phyloP scores from a whole-genome alignment of 768 basidiomycete genomes.

The Collybia mongolica region DNA sequence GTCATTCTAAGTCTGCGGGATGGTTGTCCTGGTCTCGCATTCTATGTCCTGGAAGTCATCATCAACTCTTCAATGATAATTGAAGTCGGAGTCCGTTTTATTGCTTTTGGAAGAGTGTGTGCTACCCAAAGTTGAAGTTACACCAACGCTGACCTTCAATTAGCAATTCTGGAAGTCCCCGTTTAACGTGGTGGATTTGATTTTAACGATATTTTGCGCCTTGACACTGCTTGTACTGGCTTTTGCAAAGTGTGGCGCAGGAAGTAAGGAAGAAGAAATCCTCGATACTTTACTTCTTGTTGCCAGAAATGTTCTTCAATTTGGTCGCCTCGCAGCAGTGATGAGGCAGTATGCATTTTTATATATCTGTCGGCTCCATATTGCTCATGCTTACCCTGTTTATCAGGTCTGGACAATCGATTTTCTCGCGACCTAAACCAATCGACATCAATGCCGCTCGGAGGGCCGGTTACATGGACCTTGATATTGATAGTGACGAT shows the following conservation, averaged over 20 bases:
- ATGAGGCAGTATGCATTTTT: constrained; percentile 81
- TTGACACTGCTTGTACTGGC: constrained; percentile 87
- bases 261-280: constrained; percentile 90
- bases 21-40: constrained; percentile 84
- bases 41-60: constrained; percentile 87
- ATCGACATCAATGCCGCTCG: constrained; percentile 78
- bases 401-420: constrained; percentile 80
- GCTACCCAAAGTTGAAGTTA: background rate
- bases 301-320: constrained; percentile 90
- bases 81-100: constrained; percentile 88
- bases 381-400: background rate
- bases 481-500: constrained; percentile 68
- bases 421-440: constrained; percentile 83
- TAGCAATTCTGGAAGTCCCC: constrained; percentile 98
- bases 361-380: background rate
- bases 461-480: constrained; percentile 68
- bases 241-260: constrained; percentile 79
- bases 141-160: background rate
- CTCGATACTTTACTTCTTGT: constrained; percentile 91
- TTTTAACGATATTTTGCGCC: constrained; percentile 86
- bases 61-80: constrained; percentile 91
- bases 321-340: constrained; percentile 87
- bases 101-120: constrained; percentile 91
- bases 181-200: constrained; percentile 87
- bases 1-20: constrained; percentile 80